phyloP scores from a whole-genome alignment of 129 eudicot genomes.

The Mikania micrantha region DNA sequence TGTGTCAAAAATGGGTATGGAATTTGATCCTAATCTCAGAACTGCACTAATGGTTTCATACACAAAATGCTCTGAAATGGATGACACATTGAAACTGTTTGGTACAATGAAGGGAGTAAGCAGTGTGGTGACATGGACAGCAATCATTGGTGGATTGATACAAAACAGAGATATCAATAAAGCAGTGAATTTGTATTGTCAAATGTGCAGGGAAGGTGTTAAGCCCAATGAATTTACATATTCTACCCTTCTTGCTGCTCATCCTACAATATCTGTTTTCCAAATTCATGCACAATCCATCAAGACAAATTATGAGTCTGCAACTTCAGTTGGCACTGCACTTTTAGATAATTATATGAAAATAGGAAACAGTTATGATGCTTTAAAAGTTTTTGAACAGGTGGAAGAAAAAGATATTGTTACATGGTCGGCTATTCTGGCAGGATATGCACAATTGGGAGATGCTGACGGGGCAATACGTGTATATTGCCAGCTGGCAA shows the following conservation, averaged over 20 bases:
- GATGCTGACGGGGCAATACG: constrained; percentile 52
- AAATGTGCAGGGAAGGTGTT: constrained; percentile 57
- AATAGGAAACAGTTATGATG: constrained; percentile 47
- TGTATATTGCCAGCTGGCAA: constrained; percentile 39
- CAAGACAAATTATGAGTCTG: constrained; percentile 56
- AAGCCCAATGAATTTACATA: constrained; percentile 70
- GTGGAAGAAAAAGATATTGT: constrained; percentile 67
- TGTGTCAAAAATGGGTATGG: constrained; percentile 53
- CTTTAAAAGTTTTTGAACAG: constrained; percentile 46
- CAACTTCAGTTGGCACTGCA: constrained; percentile 82
- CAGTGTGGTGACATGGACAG: constrained; percentile 83
- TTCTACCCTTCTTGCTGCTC: constrained; percentile 63
- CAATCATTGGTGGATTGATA: constrained; percentile 72
- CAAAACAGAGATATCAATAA: constrained; percentile 38
- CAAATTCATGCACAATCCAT: constrained; percentile 79
- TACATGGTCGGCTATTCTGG: constrained; percentile 92
- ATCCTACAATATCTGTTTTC: constrained; percentile 44
- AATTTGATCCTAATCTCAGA: constrained; percentile 39
- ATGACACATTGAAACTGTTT: constrained; percentile 56
- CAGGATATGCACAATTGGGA: constrained; percentile 67
- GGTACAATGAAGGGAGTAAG: constrained; percentile 27
- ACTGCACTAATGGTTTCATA: constrained; percentile 77
- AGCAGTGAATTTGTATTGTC: constrained; percentile 45
- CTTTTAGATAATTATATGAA: constrained; percentile 71
- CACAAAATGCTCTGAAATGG: constrained; percentile 51